Percentiles rank a stretch among this genome's conserved stretches.
These are phyloP conservation scores for Umbelopsis vinacea DNA, from an alignment of 192 early-diverging fungal genomes.

Conservation along the genomic window DNA sequence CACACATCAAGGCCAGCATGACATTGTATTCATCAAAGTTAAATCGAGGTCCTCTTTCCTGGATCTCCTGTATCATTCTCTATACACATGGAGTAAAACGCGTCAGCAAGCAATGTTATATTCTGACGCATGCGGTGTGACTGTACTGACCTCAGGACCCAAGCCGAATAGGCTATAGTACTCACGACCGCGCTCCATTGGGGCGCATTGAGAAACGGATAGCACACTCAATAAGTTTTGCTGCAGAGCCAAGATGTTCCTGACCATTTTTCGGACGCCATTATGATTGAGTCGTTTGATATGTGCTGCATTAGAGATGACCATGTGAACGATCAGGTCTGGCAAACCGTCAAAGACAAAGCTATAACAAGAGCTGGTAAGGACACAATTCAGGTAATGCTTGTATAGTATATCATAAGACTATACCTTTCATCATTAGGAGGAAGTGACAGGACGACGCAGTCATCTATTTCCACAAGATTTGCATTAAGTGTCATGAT, in stretches of 20 bases:
- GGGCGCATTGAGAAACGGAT: constrained; percentile 61
- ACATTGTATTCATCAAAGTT: constrained; percentile 82
- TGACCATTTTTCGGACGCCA: constrained; percentile 77
- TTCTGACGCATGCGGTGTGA: not conserved
- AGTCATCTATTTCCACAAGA: constrained; percentile 76
- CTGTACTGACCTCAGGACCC: constrained; percentile 50
- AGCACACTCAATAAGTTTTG: constrained; percentile 87
- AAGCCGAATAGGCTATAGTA: constrained; percentile 79
- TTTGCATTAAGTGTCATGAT: constrained; percentile 83
- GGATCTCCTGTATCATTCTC: constrained; percentile 50
- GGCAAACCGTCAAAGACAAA: constrained; percentile 88
- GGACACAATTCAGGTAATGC: not conserved
- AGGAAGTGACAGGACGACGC: constrained; percentile 64
- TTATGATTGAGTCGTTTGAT: constrained; percentile 69
- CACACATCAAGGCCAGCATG: constrained; percentile 74
- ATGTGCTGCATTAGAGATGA: constrained; percentile 70
- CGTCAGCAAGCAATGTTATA: not conserved
- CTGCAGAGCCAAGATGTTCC: constrained; percentile 85
- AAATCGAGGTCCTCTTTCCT: constrained; percentile 61
- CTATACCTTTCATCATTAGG: constrained; percentile 60
- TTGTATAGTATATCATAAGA: not conserved
- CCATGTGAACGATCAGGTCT: constrained; percentile 68
- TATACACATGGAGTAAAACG: not conserved
- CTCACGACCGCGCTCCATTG: constrained; percentile 67
- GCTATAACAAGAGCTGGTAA: constrained; percentile 34